These are phyloP conservation scores for Elsinoe fawcettii DNA, from an alignment of 2,329 filamentous ascomycete genomes.

Conservation along the genomic window DNA sequence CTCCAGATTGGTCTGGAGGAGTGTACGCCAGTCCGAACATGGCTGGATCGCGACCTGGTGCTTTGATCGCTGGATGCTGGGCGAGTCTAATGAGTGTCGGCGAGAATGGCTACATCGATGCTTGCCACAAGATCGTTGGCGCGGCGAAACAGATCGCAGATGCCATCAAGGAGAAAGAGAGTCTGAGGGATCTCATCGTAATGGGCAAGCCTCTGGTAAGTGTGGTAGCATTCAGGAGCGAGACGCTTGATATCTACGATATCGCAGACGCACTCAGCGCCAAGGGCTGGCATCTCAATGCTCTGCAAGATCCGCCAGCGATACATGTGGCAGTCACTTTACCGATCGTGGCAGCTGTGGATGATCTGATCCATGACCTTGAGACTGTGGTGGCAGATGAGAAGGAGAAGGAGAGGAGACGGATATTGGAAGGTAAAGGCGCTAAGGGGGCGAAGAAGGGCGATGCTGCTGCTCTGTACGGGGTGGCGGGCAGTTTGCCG, in stretches of 20 bases:
- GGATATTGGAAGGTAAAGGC: constrained; percentile 60
- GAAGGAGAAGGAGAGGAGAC: constrained; percentile 70
- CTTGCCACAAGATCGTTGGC: constrained; percentile 82
- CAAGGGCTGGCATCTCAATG: constrained; percentile 92
- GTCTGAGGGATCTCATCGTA: constrained; percentile 67
- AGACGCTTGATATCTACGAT: constrained; percentile 85
- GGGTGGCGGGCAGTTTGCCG: constrained; percentile 86
- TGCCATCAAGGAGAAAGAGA: constrained; percentile 61
- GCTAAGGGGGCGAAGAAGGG: constrained; percentile 54
- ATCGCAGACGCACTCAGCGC: constrained; percentile 79
- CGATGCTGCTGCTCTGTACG: constrained; percentile 83
- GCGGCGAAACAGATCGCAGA: constrained; percentile 74
- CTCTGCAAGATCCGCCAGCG: constrained; percentile 81
- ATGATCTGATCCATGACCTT: constrained; percentile 67
- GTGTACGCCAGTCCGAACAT: constrained; percentile 92
- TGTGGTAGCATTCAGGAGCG: constrained; percentile 80
- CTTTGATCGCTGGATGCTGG: constrained; percentile 94
- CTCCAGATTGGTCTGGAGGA: constrained; percentile 87
- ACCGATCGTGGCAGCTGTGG: constrained; percentile 73
- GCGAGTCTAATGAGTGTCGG: constrained; percentile 82
- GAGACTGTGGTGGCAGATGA: constrained; percentile 57
- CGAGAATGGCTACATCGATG: constrained; percentile 77
- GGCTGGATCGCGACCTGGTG: constrained; percentile 83
- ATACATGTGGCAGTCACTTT: constrained; percentile 92
- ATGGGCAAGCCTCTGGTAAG: constrained; percentile 80